Conservation (phyloP, 164 flowering plant species). For the Brasenia schreberi region DNA sequence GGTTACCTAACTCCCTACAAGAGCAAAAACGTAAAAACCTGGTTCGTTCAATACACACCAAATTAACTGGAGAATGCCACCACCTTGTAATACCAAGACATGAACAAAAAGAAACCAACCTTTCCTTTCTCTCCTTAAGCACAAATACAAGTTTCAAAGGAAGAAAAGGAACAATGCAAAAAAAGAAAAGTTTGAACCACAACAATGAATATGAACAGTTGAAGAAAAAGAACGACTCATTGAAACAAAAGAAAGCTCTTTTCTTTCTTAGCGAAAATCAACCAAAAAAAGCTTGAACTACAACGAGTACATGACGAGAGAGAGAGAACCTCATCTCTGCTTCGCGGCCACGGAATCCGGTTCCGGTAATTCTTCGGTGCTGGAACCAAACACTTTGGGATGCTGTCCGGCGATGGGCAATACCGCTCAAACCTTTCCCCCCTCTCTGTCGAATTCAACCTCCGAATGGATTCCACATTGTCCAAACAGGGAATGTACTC, state of each 20-base stretch:
- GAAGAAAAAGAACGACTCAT: too few species aligned
- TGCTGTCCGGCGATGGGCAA: constrained; percentile 51
- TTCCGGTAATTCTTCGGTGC: constrained; percentile 52
- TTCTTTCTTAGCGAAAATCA: too few species aligned
- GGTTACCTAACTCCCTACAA: too few species aligned
- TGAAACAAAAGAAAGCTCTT: too few species aligned
- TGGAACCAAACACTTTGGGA: constrained; percentile 74
- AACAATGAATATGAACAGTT: background rate
- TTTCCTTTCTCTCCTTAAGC: too few species aligned
- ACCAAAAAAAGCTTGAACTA: too few species aligned
- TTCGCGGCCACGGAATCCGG: constrained; percentile 85
- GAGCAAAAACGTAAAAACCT: too few species aligned
- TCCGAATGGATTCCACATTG: constrained; percentile 41
- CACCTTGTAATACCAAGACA: too few species aligned
- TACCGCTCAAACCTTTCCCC: constrained; percentile 73
- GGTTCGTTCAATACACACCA: too few species aligned
- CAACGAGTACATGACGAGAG: constrained; percentile 5
- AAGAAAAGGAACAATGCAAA: background rate
- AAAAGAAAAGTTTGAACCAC: background rate
- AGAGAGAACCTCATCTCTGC: constrained; percentile 76
- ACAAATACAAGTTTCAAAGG: background rate
- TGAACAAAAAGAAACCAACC: too few species aligned
- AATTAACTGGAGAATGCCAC: too few species aligned
- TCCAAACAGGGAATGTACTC: constrained; percentile 78
- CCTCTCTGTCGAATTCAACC: constrained; percentile 37